These are phyloP conservation scores for Wickerhamomyces sp. DNA, from an alignment of 1,139 yeast species.

Conservation along the genomic window DNA sequence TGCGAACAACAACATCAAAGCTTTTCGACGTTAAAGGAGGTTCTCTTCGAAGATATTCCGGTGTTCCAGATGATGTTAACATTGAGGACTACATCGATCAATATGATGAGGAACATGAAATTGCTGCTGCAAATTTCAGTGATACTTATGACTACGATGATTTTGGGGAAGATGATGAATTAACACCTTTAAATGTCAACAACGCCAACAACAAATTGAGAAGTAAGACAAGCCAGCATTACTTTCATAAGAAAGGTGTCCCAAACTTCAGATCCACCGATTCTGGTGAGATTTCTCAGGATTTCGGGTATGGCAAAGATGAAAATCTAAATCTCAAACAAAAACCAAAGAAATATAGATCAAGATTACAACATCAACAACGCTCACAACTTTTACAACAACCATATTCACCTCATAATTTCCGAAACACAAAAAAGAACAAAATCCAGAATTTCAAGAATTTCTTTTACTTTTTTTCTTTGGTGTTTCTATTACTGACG, in stretches of 20 bases:
- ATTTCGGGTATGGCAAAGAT: conserved; percentile 6
- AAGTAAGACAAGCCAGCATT: conserved; percentile 15
- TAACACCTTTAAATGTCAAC: conserved; percentile 29
- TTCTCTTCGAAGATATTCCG: conserved; percentile 68
- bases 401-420: conserved; percentile 58
- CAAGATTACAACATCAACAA: conserved; percentile 26
- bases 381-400: conserved; percentile 31
- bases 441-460: conserved; percentile 33
- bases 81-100: conserved; percentile 52
- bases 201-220: conserved; percentile 30
- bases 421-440: conserved; percentile 31
- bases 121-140: conserved; percentile 25
- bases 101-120: conserved; percentile 43
- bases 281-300: conserved; percentile 7
- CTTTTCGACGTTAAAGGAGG: conserved; percentile 69
- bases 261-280: conserved; percentile 20
- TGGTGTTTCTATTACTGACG: conserved; percentile 51
- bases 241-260: conserved; percentile 35
- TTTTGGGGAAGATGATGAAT: conserved; percentile 23
- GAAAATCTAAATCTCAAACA: conserved; percentile 8
- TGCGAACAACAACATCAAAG: conserved; percentile 67
- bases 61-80: conserved; percentile 64
- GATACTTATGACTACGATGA: conserved; percentile 26
- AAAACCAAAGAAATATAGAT: conserved; percentile 7
- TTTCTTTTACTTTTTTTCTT: conserved; percentile 51